Percentiles rank a stretch among this genome's conserved stretches.
Evolutionary conservation across 2,329 filamentous ascomycete species (phyloP).

Genomic region (Alternaria ethzedia): DNA sequence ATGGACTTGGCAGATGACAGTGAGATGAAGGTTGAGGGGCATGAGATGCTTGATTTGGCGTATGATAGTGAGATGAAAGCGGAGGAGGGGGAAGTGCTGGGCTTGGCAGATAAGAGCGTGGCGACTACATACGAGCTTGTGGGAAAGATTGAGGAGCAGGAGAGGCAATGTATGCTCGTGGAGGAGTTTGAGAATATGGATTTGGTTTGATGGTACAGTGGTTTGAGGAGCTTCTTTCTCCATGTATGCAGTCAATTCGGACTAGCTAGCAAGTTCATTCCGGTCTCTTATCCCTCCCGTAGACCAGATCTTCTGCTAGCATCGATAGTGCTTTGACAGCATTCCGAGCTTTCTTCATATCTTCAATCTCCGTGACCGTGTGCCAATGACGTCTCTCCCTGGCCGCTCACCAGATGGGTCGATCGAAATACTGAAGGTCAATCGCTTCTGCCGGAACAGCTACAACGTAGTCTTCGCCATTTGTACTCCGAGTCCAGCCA

Average conservation of each 20-base stretch:
- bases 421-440: no score
- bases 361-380: fast-evolving
- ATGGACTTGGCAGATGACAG: fast-evolving
- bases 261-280: neutral
- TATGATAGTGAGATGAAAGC: neutral
- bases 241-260: neutral
- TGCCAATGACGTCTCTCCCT: no score
- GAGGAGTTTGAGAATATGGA: neutral
- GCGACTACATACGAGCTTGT: neutral
- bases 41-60: neutral
- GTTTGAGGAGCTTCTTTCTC: neutral
- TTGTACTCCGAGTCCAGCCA: no score
- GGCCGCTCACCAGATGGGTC: no score
- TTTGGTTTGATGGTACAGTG: neutral
- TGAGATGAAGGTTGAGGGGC: neutral
- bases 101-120: neutral
- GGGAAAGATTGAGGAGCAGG: fast-evolving
- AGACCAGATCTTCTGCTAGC: fast-evolving
- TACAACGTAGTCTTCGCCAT: no score
- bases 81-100: neutral
- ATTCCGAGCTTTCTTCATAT: neutral
- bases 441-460: no score
- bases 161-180: neutral
- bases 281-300: neutral
- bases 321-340: neutral